Percentiles rank a stretch among this genome's conserved stretches.
Conservation (phyloP, 352 stramenopile species). For the Phytopythium vexans region DNA sequence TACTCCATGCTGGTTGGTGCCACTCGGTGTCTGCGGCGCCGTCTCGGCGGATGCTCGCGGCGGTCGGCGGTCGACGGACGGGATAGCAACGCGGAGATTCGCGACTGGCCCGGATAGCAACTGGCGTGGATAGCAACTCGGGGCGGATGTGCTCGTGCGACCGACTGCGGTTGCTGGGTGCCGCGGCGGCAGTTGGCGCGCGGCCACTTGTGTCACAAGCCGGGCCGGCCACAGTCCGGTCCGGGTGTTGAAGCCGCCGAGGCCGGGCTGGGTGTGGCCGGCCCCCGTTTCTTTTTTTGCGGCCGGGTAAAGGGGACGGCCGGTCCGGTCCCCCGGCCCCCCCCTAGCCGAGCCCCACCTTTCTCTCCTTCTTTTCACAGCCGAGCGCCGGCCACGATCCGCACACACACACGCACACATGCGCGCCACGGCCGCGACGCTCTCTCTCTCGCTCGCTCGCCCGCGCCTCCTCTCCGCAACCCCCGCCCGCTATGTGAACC, state of each 20-base stretch:
- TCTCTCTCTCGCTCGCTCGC: conserved; percentile 19
- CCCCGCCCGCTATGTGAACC: too few species aligned
- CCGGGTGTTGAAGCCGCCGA: conserved; percentile 19
- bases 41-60: background rate
- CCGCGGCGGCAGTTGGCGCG: conserved; percentile 1
- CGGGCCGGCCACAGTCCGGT: background rate
- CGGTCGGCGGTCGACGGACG: background rate
- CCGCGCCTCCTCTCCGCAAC: conserved; percentile 19
- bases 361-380: background rate
- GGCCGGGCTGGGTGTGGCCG: conserved; percentile 2
- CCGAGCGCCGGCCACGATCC: too few species aligned
- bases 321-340: background rate
- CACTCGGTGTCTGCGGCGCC: background rate
- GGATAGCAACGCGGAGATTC: background rate
- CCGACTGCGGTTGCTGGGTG: conserved; percentile 25
- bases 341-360: background rate
- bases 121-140: background rate
- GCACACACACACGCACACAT: background rate
- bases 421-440: background rate
- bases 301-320: conserved; percentile 8
- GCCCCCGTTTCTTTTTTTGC: conserved; percentile 39
- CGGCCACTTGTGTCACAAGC: background rate
- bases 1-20: background rate
- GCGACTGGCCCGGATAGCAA: background rate
- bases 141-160: too few species aligned